Conservation (phyloP, 2,329 filamentous ascomycete species). For the Botrytis aclada region DNA sequence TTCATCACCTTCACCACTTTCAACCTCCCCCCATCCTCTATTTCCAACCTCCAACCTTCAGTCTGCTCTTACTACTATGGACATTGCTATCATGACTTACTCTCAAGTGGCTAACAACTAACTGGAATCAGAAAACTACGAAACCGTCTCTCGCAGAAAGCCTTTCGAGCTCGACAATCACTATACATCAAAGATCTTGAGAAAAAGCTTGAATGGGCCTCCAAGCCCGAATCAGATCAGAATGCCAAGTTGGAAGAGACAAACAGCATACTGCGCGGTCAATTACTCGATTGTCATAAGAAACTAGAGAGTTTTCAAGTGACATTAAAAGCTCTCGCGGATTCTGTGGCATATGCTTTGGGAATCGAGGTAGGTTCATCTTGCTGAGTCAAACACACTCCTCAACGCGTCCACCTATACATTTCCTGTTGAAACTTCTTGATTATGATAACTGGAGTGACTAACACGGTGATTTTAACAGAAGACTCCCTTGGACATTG, state of each 20-base stretch:
- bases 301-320: constrained; percentile 18
- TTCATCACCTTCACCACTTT: background rate
- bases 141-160: constrained; percentile 18
- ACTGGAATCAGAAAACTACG: constrained; percentile 7
- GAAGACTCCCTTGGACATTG: background rate
- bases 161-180: constrained; percentile 17
- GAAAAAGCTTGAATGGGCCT: constrained; percentile 17
- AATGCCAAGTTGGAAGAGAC: constrained; percentile 17
- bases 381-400: background rate
- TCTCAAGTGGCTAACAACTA: background rate
- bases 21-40: background rate
- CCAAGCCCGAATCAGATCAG: constrained; percentile 17
- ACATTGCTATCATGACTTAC: background rate
- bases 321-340: constrained; percentile 13
- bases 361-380: constrained; percentile 13
- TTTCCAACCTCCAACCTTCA: background rate
- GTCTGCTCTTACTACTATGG: background rate
- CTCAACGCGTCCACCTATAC: background rate
- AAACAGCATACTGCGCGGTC: background rate
- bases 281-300: constrained; percentile 18
- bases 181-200: constrained; percentile 16
- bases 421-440: background rate
- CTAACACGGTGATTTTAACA: background rate
- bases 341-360: constrained; percentile 15
- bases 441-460: background rate